Base-by-base conservation (phyloP, 257 asterid species). In the Scutellaria galericulata region DNA sequence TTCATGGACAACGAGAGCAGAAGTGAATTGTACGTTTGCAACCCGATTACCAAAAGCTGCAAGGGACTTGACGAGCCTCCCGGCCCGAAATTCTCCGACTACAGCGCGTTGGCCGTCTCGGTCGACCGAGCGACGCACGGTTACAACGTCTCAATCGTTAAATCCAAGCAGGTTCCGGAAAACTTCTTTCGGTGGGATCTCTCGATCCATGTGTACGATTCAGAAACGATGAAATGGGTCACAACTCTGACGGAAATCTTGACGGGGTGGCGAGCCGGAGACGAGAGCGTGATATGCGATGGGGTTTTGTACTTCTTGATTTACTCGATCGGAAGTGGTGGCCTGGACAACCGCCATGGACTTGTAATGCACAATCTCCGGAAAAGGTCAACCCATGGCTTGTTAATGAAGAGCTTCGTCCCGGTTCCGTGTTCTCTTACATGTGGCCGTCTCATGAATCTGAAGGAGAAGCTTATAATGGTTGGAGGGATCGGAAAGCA, bases 401-500 rank as follows among this genome's bases (percentile, higher is more conserved):
- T 79, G 15, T 42, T 92, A 65, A 83, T 83, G 86, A 85, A 70
- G 77, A 90, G 96, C 74, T 92, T 92, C 24, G 65, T 90, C 39
- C 90, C 94, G 0, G 96, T 85, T 20, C 99, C 98, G 0, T 95
- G 97, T 73, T 78, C 97, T 45, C 91, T 95, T 24, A 95, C 98
- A 0, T 92, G 97, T 52, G 98, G 99, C 41, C 93, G 99, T 1
- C 68, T 95, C 73, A 90, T 95, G 98, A 95, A 86, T 81, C 53
- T 95, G 18, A 90, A 84, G 55, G 96, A 85, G 13, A 92, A 84
- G 83, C 84, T 95, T 56, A 71, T 95, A 44, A 86, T 95, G 97
- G 98, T 95, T 11, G 99, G 99, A 14, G 99, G 99, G 5, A 88
- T 92, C 0, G 97, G 97, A 53, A 95, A 85, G 60, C 86, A 66